phyloP scores from a whole-genome alignment of 2,329 filamentous ascomycete genomes.

The Epicoccum sorghinum region DNA sequence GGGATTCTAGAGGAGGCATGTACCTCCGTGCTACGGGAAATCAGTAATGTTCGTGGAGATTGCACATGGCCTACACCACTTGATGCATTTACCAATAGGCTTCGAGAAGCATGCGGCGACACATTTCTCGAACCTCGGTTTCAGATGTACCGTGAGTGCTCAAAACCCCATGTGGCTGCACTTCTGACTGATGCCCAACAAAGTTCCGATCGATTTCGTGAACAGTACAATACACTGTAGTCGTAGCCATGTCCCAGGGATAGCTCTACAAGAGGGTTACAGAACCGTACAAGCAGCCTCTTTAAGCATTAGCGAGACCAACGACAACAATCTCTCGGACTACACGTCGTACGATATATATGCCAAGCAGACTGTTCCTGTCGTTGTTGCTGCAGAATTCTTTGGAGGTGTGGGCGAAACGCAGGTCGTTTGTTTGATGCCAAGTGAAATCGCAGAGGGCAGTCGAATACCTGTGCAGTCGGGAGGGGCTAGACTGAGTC shows the following conservation, averaged over 20 bases:
- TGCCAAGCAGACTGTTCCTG: constrained; percentile 2
- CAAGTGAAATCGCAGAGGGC: background rate
- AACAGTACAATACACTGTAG: background rate
- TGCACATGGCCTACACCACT: background rate
- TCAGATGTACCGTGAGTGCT: background rate
- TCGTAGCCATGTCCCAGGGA: background rate
- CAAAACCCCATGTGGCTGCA: too few species aligned
- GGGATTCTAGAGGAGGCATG: constrained; percentile 7
- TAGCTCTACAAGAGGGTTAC: background rate
- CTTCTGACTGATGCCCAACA: background rate
- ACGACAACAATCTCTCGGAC: background rate
- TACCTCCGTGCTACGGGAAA: background rate
- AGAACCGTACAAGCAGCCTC: background rate
- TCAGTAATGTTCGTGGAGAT: background rate
- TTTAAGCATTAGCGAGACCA: too few species aligned
- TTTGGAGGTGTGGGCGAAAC: constrained; percentile 1
- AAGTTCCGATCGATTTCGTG: background rate
- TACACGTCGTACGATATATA: constrained; percentile 8
- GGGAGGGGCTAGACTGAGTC: too few species aligned
- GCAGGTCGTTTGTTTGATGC: constrained; percentile 7
- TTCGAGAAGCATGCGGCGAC: background rate
- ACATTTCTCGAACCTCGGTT: background rate
- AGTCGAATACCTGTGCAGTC: background rate
- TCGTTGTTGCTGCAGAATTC: constrained; percentile 6
- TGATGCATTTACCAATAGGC: background rate